These are phyloP conservation scores for Monarda citriodora DNA, from an alignment of 305 asterid genomes.

Conservation along the genomic window DNA sequence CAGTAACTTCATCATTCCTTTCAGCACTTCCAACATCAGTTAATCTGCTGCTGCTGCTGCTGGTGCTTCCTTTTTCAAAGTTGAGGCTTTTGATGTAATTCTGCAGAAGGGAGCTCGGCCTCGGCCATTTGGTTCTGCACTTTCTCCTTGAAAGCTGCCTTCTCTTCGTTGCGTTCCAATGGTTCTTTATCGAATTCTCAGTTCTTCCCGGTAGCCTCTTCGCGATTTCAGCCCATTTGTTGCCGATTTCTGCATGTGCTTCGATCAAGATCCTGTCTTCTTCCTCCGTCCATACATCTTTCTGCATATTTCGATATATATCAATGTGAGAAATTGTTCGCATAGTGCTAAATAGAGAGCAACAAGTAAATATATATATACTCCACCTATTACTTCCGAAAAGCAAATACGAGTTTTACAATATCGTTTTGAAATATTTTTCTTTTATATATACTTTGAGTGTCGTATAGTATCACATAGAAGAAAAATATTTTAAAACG, in stretches of 20 bases:
- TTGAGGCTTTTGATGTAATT: slow-evolving; percentile 72
- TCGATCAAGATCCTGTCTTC: slow-evolving; percentile 72
- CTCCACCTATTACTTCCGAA: too few species aligned
- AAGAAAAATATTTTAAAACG: too few species aligned
- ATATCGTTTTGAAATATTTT: too few species aligned
- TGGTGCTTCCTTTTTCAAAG: slow-evolving; percentile 21
- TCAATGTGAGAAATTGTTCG: too few species aligned
- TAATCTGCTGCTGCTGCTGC: too few species aligned
- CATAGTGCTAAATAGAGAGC: neutral
- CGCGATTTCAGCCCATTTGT: slow-evolving; percentile 97
- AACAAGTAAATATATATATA: too few species aligned
- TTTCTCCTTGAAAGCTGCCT: slow-evolving; percentile 68
- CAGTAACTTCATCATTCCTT: neutral
- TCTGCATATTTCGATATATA: slow-evolving; percentile 31
- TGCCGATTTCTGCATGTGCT: slow-evolving; percentile 69
- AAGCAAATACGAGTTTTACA: too few species aligned
- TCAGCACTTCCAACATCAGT: too few species aligned
- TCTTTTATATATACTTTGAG: too few species aligned
- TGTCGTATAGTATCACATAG: too few species aligned
- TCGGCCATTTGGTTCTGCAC: slow-evolving; percentile 76
- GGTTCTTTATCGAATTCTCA: slow-evolving; percentile 94
- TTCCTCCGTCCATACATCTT: slow-evolving; percentile 89
- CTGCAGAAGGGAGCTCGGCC: slow-evolving; percentile 64
- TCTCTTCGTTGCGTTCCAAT: slow-evolving; percentile 94
- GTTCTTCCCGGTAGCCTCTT: slow-evolving; percentile 77